These are phyloP conservation scores for Yarrowia phangngaensis DNA, from an alignment of 805 yeast species.

Conservation along the genomic window DNA sequence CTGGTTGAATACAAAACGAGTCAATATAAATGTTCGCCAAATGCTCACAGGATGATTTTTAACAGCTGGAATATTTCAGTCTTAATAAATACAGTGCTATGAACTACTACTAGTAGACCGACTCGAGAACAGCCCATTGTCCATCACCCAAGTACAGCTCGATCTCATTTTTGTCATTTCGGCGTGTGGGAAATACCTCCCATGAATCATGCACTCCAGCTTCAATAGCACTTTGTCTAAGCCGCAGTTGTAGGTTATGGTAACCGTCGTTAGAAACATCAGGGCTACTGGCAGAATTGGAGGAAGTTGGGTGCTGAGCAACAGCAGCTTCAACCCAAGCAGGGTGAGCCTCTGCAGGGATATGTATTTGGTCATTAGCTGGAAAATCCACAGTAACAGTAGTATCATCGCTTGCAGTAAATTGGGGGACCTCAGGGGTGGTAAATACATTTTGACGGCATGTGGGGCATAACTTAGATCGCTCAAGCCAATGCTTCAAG, in stretches of 20 bases:
- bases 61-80: neutral
- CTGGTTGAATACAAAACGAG: constrained; percentile 41
- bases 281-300: no score
- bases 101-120: constrained; percentile 20
- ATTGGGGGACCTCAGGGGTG: constrained; percentile 8
- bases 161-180: constrained; percentile 6
- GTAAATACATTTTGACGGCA: constrained; percentile 73
- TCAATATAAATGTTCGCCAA: constrained; percentile 44
- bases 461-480: constrained; percentile 90
- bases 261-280: neutral
- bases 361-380: neutral
- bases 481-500: constrained; percentile 85
- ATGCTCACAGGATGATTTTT: constrained; percentile 32
- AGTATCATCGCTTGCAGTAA: neutral
- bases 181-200: constrained; percentile 23
- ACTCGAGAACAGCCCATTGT: constrained; percentile 17
- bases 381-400: neutral
- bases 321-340: constrained; percentile 14
- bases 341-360: constrained; percentile 11
- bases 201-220: constrained; percentile 23
- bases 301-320: neutral
- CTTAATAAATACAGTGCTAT: constrained; percentile 12
- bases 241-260: neutral
- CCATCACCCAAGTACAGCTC: constrained; percentile 18
- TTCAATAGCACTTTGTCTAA: constrained; percentile 14